Evolutionary conservation across 176 grass and related monocot genomes (phyloP).

Genomic region (Raddia distichophylla): DNA sequence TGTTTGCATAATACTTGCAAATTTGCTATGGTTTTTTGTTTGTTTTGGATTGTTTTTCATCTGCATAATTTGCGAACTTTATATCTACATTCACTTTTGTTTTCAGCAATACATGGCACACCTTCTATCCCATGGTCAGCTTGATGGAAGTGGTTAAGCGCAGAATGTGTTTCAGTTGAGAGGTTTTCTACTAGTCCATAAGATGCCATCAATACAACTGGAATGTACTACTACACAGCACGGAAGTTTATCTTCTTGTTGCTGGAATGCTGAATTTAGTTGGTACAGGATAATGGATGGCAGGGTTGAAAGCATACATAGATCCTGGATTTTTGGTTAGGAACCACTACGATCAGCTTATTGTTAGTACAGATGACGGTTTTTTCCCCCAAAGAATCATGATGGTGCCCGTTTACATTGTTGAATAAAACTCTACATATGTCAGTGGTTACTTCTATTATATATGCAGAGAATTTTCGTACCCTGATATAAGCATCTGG

Average conservation of each 20-base stretch:
- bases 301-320: background rate
- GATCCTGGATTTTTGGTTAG: constrained; percentile 6
- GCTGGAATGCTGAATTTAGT: background rate
- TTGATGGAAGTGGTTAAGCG: constrained; percentile 62
- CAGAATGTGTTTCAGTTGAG: background rate
- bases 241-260: background rate
- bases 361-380: background rate
- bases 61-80: background rate
- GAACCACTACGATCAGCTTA: background rate
- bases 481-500: too few relatives aligned
- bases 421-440: constrained; percentile 29
- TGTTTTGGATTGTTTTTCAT: background rate
- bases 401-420: background rate
- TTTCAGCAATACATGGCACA: constrained; percentile 92
- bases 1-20: background rate
- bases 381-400: background rate
- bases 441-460: background rate
- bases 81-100: background rate
- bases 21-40: background rate
- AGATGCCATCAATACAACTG: background rate
- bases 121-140: constrained; percentile 80
- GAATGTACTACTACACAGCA: background rate
- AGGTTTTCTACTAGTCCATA: background rate
- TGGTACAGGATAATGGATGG: background rate
- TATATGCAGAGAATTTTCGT: too few relatives aligned